Evolutionary conservation across 495 filamentous ascomycete genomes (phyloP), one percentile per base, ranked within the genome.

Genomic region (Filosporella fistucella): DNA sequence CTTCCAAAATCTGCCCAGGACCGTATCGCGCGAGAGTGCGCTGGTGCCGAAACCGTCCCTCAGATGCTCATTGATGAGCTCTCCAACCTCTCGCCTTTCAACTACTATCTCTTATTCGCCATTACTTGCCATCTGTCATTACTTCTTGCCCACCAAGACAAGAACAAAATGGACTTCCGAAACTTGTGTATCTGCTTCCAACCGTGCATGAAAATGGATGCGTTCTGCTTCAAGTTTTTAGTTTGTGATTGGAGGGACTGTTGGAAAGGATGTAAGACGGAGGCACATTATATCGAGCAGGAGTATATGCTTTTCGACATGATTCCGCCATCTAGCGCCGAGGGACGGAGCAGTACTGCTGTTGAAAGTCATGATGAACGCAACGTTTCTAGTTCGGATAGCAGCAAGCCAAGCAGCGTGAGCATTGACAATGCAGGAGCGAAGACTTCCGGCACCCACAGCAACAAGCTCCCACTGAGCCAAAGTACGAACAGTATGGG

Each of bases 181-280:
- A 95, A 95, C 52, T 78, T 96, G 1, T 91, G 86, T 67, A 90
- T 95, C 52, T 96, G 90, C 71, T 94, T 95, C 68, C 88, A 93
- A 69, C 90, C 90, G 4, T 93, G 86, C 65, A 84, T 96, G 76
- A 90, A 88, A 57, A 91, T 96, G 34, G 89, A 95, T 61, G 75
- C 79, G 3, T 90, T 86, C 60, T 91, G 86, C 67, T 95, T 96
- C 74, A 83, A 88, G 41, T 95, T 91, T 58, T 73, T 96, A 24
- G 88, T 96, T 25, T 85, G 85, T 57, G 83, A 96, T 63, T 96
- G 90, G 90, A 78, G 86, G 51, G 83, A 91, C 38, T 96, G 90
- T 69, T 96, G 89, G 89, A 88, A 91, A 59, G 90, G 90, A 2
- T 96, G 90, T 70, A 89, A 80, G 74, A 94, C 84, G n/a, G 90